Evolutionary conservation across 306 rosid genomes (phyloP).

Genomic region (Cucumis melo): DNA sequence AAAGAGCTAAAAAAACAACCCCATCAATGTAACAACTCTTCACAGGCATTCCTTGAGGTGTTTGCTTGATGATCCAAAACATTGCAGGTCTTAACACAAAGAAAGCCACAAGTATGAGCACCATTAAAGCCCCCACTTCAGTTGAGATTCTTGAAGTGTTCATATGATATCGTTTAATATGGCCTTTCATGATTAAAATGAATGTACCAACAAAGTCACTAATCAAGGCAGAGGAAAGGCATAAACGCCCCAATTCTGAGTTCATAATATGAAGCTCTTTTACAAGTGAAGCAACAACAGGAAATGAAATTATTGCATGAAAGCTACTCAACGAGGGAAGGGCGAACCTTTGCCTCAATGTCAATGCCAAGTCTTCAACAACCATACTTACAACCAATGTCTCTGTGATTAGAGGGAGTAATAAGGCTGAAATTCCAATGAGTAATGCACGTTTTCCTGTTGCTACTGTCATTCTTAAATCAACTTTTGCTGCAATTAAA

Average conservation of each 20-base stretch:
- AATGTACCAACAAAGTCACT: conserved; percentile 24
- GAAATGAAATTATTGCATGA: conserved; percentile 4
- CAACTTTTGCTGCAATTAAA: conserved; percentile 36
- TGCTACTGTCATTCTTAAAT: conserved; percentile 21
- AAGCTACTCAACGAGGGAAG: neutral
- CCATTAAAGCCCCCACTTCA: neutral
- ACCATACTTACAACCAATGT: neutral
- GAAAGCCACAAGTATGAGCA: neutral
- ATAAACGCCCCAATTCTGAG: conserved; percentile 51
- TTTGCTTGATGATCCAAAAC: conserved; percentile 44
- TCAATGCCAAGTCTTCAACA: neutral
- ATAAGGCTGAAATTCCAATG: conserved; percentile 13
- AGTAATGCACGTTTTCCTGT: conserved; percentile 24
- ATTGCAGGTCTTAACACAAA: conserved; percentile 31
- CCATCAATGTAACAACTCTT: conserved; percentile 23
- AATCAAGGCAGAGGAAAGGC: conserved; percentile 34
- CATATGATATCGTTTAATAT: too few species aligned
- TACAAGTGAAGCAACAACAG: conserved; percentile 8
- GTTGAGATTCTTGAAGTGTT: neutral
- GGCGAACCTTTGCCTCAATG: rapidly evolving
- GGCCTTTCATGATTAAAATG: neutral
- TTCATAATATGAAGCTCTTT: conserved; percentile 33
- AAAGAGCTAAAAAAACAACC: conserved; percentile 10
- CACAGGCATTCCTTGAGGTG: conserved; percentile 49
- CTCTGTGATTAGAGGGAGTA: neutral